A percentile compares a stretch with the other conserved stretches of the same genome.
Evolutionary conservation across 306 rosid genomes (phyloP).

Genomic region (Geum urbanum): DNA sequence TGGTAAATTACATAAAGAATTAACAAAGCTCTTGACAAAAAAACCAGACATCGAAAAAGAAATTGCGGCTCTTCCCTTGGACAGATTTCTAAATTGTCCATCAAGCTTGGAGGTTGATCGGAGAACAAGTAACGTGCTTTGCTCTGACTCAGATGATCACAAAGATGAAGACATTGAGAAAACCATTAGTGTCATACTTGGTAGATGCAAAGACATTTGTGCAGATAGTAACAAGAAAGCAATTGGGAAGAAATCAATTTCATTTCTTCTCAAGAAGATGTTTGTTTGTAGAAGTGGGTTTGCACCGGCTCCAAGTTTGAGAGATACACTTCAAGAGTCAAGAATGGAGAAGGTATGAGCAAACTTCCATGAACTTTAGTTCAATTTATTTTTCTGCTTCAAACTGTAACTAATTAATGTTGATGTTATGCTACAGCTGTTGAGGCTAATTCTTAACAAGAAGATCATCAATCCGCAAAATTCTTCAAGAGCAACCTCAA

Average conservation of each 20-base stretch:
- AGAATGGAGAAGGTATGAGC: slow-evolving; percentile 89
- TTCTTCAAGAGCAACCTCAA: slow-evolving; percentile 39
- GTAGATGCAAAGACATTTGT: slow-evolving; percentile 72
- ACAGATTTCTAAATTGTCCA: slow-evolving; percentile 93
- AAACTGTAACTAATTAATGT: slow-evolving; percentile 4
- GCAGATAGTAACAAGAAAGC: slow-evolving; percentile 54
- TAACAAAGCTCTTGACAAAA: slow-evolving; percentile 63
- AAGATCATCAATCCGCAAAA: slow-evolving; percentile 51
- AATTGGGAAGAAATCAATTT: slow-evolving; percentile 78
- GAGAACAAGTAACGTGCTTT: slow-evolving; percentile 60
- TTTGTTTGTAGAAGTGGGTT: slow-evolving; percentile 88
- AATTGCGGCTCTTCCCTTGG: slow-evolving; percentile 80
- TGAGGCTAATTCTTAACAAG: slow-evolving; percentile 83
- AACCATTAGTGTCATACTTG: slow-evolving; percentile 78
- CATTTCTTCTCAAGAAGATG: slow-evolving; percentile 83
- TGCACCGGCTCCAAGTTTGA: slow-evolving; percentile 67
- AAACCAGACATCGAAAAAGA: slow-evolving; percentile 69
- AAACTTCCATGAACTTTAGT: neutral
- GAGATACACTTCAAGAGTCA: slow-evolving; percentile 82
- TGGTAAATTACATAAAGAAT: slow-evolving; percentile 74
- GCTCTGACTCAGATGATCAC: slow-evolving; percentile 41
- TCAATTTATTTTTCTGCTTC: neutral
- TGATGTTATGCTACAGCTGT: slow-evolving; percentile 44
- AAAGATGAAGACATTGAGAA: slow-evolving; percentile 78
- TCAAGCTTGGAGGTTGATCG: slow-evolving; percentile 94